A percentile compares a stretch with the other conserved stretches of the same genome.
Evolutionary conservation across 164 flowering plant genomes (phyloP).

Genomic region (Amborella trichopoda): DNA sequence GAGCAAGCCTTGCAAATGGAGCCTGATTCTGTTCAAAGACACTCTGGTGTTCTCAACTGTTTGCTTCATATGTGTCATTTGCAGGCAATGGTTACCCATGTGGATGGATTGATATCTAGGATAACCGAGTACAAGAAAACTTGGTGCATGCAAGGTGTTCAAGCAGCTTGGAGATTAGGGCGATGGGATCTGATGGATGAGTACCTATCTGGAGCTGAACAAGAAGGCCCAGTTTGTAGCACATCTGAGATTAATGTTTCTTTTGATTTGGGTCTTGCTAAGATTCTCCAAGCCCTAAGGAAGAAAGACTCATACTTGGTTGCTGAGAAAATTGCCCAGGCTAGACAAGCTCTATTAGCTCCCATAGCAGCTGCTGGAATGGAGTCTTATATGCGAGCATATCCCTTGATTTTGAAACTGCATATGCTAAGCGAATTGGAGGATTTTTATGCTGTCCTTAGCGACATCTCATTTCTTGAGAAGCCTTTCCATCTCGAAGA

Average conservation of each 20-base stretch:
- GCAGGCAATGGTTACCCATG: slow-evolving; percentile 94
- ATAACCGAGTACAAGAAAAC: slow-evolving; percentile 78
- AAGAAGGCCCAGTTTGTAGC: slow-evolving; percentile 70
- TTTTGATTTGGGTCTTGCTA: slow-evolving; percentile 93
- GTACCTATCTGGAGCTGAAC: slow-evolving; percentile 76
- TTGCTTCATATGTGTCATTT: slow-evolving; percentile 90
- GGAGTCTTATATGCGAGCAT: slow-evolving; percentile 94
- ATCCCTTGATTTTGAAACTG: slow-evolving; percentile 87
- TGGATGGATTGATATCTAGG: slow-evolving; percentile 87
- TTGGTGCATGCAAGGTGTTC: slow-evolving; percentile 99
- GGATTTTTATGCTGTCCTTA: slow-evolving; percentile 69
- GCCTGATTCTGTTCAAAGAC: slow-evolving; percentile 80
- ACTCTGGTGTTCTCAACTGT: slow-evolving; percentile 92
- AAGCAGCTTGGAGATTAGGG: slow-evolving; percentile 99
- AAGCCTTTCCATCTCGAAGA: slow-evolving; percentile 50
- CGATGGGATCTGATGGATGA: slow-evolving; percentile 97
- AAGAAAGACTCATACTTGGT: slow-evolving; percentile 81
- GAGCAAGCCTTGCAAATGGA: slow-evolving; percentile 97
- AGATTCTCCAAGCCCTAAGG: slow-evolving; percentile 90
- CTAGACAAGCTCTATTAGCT: slow-evolving; percentile 90
- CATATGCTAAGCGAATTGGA: slow-evolving; percentile 87
- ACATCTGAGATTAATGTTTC: slow-evolving; percentile 80
- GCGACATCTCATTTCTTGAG: slow-evolving; percentile 68
- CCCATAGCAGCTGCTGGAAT: slow-evolving; percentile 99
- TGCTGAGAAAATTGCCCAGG: slow-evolving; percentile 71